Percentiles rank a stretch among this genome's conserved stretches.
phyloP scores from a whole-genome alignment of 164 flowering plant genomes.

The Vitis cinerea region DNA sequence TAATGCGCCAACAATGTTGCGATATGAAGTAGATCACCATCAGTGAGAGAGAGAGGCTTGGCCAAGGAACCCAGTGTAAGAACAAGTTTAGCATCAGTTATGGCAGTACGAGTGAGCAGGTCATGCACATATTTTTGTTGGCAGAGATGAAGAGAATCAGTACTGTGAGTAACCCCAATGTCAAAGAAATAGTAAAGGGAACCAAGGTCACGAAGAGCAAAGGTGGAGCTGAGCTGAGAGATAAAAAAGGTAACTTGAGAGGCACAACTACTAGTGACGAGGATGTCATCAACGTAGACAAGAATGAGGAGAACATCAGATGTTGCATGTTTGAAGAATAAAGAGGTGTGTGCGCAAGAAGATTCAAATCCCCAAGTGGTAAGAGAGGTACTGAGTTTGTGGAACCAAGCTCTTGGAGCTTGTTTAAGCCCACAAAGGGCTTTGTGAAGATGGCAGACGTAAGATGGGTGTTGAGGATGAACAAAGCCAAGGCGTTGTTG shows the following conservation, averaged over 20 bases:
- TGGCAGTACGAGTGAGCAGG: not conserved
- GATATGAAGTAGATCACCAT: not conserved
- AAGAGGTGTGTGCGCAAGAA: too few species aligned
- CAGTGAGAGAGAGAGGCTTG: not conserved
- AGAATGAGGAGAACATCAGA: too few species aligned
- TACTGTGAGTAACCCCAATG: not conserved
- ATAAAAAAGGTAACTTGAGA: not conserved
- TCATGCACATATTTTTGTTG: not conserved
- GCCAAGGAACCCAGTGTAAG: not conserved
- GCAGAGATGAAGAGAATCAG: not conserved
- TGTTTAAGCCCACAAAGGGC: too few species aligned
- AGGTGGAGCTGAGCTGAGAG: not conserved
- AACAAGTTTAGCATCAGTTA: not conserved
- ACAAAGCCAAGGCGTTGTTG: too few species aligned
- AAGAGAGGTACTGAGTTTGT: too few species aligned
- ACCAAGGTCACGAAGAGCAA: not conserved
- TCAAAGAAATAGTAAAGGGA: not conserved
- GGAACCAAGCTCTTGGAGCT: too few species aligned
- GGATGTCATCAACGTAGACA: too few species aligned
- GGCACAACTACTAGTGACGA: too few species aligned
- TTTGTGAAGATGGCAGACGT: too few species aligned
- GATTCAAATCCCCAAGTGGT: too few species aligned
- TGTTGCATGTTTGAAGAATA: too few species aligned
- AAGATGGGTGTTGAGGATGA: too few species aligned
- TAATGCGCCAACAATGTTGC: constrained; percentile 8